Percentiles rank a stretch among this genome's conserved stretches.
Evolutionary conservation across 1,139 yeast species (phyloP).

Genomic region (Candida dubliniensis): DNA sequence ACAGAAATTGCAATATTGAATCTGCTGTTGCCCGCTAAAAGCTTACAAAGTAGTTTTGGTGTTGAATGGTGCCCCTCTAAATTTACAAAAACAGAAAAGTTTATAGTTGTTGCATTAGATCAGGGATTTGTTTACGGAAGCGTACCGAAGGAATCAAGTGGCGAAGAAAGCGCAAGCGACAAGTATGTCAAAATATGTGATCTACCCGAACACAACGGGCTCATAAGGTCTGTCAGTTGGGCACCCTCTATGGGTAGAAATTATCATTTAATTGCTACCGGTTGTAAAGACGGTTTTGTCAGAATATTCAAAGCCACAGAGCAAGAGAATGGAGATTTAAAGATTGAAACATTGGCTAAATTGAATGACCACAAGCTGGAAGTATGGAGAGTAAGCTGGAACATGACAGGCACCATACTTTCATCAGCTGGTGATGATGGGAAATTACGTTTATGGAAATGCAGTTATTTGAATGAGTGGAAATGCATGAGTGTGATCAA

Average conservation of each 20-base stretch:
- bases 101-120: constrained; percentile 84
- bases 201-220: constrained; percentile 77
- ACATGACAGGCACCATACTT: constrained; percentile 85
- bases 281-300: constrained; percentile 90
- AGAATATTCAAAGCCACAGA: constrained; percentile 75
- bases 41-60: constrained; percentile 83
- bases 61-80: constrained; percentile 94
- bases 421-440: constrained; percentile 98
- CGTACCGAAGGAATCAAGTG: constrained; percentile 10
- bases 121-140: constrained; percentile 75
- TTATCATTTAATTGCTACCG: constrained; percentile 88
- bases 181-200: constrained; percentile 37
- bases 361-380: constrained; percentile 79
- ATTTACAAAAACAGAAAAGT: constrained; percentile 68
- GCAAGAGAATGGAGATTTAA: constrained; percentile 31
- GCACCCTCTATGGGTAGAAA: constrained; percentile 96
- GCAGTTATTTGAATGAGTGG: constrained; percentile 81
- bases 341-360: constrained; percentile 39
- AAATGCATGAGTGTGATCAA: constrained; percentile 89
- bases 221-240: constrained; percentile 91
- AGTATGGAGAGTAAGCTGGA: constrained; percentile 97
- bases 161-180: constrained; percentile 14
- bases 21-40: constrained; percentile 64
- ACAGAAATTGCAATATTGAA: constrained; percentile 70
- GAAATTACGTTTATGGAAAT: constrained; percentile 85